Evolutionary conservation across 257 asterid species (phyloP).

Genomic region (Mitragyna speciosa): DNA sequence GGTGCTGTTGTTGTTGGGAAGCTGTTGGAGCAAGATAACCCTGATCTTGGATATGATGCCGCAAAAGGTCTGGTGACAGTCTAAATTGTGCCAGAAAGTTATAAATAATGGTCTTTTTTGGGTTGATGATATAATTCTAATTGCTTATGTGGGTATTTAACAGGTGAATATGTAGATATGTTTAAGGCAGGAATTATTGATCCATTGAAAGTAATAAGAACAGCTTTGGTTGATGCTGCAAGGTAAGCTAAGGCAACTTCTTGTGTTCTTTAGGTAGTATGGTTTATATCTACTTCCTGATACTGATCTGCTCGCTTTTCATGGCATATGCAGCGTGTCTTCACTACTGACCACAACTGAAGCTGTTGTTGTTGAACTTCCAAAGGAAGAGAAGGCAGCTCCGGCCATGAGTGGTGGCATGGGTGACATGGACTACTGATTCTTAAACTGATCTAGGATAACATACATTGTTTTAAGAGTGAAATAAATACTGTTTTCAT

Average conservation of each 20-base stretch:
- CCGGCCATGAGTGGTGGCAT: slow-evolving; percentile 78
- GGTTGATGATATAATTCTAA: not conserved
- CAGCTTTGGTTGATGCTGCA: slow-evolving; percentile 95
- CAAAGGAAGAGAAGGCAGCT: slow-evolving; percentile 64
- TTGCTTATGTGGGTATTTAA: not conserved
- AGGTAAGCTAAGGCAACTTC: slow-evolving; percentile 39
- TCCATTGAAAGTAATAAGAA: slow-evolving; percentile 85
- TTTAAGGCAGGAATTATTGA: slow-evolving; percentile 84
- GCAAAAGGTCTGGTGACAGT: slow-evolving; percentile 59
- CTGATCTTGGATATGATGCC: slow-evolving; percentile 92
- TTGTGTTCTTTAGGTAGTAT: not conserved
- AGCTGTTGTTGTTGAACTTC: slow-evolving; percentile 78
- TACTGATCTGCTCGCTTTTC: not conserved
- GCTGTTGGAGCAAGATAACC: slow-evolving; percentile 77
- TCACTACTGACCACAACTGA: slow-evolving; percentile 91
- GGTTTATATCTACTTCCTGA: not conserved
- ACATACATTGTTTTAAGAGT: slow-evolving; percentile 12
- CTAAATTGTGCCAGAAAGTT: not conserved
- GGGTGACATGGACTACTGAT: slow-evolving; percentile 82
- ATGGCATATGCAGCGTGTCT: slow-evolving; percentile 56
- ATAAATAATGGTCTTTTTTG: not conserved
- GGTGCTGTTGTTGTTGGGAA: slow-evolving; percentile 97
- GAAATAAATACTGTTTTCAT: not conserved
- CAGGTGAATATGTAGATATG: slow-evolving; percentile 95
- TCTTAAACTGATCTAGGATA: not conserved